Evolutionary conservation across 495 filamentous ascomycete species (phyloP), one percentile per base, ranked within the genome.

Genomic region (Penicillium lividum): DNA sequence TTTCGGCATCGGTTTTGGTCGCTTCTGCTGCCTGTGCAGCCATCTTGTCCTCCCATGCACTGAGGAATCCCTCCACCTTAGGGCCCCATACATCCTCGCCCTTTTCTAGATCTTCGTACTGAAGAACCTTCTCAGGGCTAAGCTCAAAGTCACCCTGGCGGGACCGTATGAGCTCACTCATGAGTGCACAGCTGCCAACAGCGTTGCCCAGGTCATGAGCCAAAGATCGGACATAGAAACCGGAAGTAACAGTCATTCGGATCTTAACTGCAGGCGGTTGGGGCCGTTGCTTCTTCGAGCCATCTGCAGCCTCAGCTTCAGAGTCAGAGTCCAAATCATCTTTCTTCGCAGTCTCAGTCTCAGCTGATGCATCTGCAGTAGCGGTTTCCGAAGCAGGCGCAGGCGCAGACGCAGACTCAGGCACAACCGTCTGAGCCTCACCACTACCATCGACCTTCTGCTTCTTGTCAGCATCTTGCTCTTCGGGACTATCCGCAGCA

Each of bases 141-240:
- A 97, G 72, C 48, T 80, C 80, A 63, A 91, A 98, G 33, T 89
- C 80, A 13, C 84, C 91, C 68, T 99, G 94, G 45, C 89, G 85
- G 3, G 84, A 88, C 16, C 94, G 86, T 47, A 88, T 80, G 31
- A 99, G 83, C 57, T 87, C 84, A 50, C 91, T 87, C 94, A 99
- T 98, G 65, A 93, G 77, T 28, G 82, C 94, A 33, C 88, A 84
- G 34, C 89, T 95, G 27, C 87, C 86, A 10, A 96, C 75, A 44
- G 92, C 90, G 62, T 86, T 82, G 16, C 94, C 94, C 30, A 99
- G 80, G 65, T 99, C 95, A 65, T 98, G 92, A 54, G 90, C 90
- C 44, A 99, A 80, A 34, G 88, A 93, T 54, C 94, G 90, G 42
- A 99, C 94, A 73, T 99, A 99, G 80, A 98, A 99, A 43, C 94